These are phyloP conservation scores for Beauveria scarabaeidicola DNA, from an alignment of 2,329 filamentous ascomycete genomes.

Conservation along the genomic window DNA sequence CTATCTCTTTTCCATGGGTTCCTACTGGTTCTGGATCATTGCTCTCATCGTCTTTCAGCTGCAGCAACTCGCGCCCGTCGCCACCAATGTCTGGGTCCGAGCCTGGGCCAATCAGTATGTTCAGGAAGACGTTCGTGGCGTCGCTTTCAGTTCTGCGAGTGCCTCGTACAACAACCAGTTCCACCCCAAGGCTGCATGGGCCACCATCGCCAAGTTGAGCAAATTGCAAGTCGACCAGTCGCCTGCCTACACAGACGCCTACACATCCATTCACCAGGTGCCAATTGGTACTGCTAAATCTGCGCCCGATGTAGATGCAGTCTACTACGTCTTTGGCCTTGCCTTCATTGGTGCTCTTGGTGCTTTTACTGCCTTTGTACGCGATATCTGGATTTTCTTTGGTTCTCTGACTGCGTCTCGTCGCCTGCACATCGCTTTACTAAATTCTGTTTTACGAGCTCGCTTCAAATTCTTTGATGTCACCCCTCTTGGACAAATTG, in stretches of 20 bases:
- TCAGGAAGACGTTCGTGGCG: slow-evolving; percentile 25
- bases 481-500: slow-evolving; percentile 88
- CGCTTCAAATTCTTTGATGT: slow-evolving; percentile 98
- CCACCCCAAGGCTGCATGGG: slow-evolving; percentile 24
- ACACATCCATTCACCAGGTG: slow-evolving; percentile 12
- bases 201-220: slow-evolving; percentile 30
- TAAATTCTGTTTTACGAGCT: slow-evolving; percentile 72
- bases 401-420: slow-evolving; percentile 84
- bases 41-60: slow-evolving; percentile 66
- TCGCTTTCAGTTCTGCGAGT: slow-evolving; percentile 16
- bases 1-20: slow-evolving; percentile 87
- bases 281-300: slow-evolving; percentile 17
- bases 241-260: slow-evolving; percentile 4
- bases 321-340: slow-evolving; percentile 79
- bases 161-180: slow-evolving; percentile 19
- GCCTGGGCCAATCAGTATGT: slow-evolving; percentile 90
- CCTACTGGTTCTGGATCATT: slow-evolving; percentile 88
- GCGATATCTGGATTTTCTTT: slow-evolving; percentile 85
- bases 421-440: slow-evolving; percentile 70
- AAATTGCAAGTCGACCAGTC: slow-evolving; percentile 17
- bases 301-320: slow-evolving; percentile 59
- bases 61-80: slow-evolving; percentile 79
- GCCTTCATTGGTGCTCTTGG: slow-evolving; percentile 70
- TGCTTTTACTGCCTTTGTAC: slow-evolving; percentile 69
- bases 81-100: slow-evolving; percentile 89